These are phyloP conservation scores for Pseudogymnoascus sp. DNA, from an alignment of 2,329 filamentous ascomycete species.

Conservation along the genomic window DNA sequence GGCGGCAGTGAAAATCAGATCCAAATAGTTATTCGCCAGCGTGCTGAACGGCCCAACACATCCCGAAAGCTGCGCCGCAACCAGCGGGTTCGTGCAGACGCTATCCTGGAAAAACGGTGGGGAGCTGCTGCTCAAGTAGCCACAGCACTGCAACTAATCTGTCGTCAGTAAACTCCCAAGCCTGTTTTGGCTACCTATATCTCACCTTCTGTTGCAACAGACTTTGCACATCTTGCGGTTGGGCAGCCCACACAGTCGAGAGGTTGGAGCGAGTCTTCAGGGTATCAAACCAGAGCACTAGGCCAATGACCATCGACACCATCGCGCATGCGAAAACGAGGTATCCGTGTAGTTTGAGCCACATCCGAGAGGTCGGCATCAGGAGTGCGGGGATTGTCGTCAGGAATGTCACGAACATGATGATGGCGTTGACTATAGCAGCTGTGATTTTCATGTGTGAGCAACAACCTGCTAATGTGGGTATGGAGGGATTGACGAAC, in stretches of 20 bases:
- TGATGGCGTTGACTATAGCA: conserved; percentile 63
- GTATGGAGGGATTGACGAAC: conserved; percentile 30
- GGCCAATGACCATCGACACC: conserved; percentile 59
- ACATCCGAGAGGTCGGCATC: conserved; percentile 56
- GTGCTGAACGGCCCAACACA: conserved; percentile 61
- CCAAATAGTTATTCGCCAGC: conserved; percentile 64
- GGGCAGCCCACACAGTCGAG: conserved; percentile 50
- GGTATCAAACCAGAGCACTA: conserved; percentile 67
- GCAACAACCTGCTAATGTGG: background rate
- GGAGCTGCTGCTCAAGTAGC: conserved; percentile 65
- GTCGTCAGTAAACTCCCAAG: background rate
- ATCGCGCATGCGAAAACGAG: conserved; percentile 53
- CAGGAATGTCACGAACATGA: conserved; percentile 65
- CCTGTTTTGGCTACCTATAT: background rate
- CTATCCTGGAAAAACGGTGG: conserved; percentile 64
- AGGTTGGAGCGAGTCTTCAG: conserved; percentile 60
- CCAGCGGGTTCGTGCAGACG: conserved; percentile 61
- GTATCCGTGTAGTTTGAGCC: conserved; percentile 64
- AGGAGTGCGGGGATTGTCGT: conserved; percentile 65
- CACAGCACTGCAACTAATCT: conserved; percentile 68
- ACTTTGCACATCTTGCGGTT: conserved; percentile 51
- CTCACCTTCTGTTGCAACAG: conserved; percentile 59
- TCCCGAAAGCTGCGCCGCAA: conserved; percentile 61
- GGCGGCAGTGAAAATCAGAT: conserved; percentile 68
- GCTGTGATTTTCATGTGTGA: conserved; percentile 34